Base-by-base conservation (phyloP, 2,329 filamentous ascomycete species). In the Ophiostoma triangulosporum region DNA sequence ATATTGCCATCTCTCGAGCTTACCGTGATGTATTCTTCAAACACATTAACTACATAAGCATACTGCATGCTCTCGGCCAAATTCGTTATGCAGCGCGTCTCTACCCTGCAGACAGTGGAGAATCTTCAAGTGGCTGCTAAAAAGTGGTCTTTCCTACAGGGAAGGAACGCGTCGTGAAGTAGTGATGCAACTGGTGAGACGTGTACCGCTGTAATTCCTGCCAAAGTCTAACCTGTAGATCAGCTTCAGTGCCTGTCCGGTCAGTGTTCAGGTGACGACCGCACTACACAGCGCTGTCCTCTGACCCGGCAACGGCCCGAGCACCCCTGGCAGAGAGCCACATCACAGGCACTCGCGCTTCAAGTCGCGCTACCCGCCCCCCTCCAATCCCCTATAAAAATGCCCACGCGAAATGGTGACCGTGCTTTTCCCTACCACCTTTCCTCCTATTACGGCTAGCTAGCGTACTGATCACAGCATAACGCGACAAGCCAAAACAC, bases 251-350 rank as follows among this genome's bases (percentile, higher is more conserved):
- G 40, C 40, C 24, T 45, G 40, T 45, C 22, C 14, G 20, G 26
- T 11, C 43, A 15, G 43, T n/a, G n/a, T n/a, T n/a, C n/a, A n/a
- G n/a, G n/a, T 12, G n/a, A 6, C 26, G n/a, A 15, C 48, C 14
- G 20, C 22, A 35, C 27, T 51, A 17, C 49, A 20, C 50, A 32
- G 50, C 24, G 27, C 35, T 33, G 7, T 6, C 14, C 33, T 40
- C 51, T 50, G 43, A 14, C 52, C 52, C 9, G 38, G 49, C 43
- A 43, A 49, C 32, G 48, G 49, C 46, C 35, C 46, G 35, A 27
- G 35, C 33, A 14, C 15, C 20, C 43, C 36, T 43, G 20, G 38
- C 20, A 43, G 33, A 35, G 27, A n/a, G n/a, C n/a, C n/a, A 31
- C 46, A 48, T 12, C 26, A 22, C 27, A 24, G 46, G 17, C 46